These are phyloP conservation scores for Solanum sitiens DNA, from an alignment of 257 asterid genomes.

Conservation along the genomic window DNA sequence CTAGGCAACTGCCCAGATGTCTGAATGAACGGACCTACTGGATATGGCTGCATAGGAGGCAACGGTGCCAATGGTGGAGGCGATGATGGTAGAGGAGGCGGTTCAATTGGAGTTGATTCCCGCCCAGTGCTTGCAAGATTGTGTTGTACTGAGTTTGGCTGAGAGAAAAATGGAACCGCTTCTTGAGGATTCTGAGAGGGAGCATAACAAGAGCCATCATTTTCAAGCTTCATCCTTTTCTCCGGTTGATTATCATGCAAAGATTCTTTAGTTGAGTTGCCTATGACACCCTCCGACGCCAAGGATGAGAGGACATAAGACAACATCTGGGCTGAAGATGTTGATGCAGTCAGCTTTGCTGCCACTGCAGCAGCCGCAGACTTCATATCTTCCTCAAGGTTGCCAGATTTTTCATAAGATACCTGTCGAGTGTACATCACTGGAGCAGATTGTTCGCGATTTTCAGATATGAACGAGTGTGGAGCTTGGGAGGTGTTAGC, in stretches of 20 bases:
- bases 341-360: conserved; percentile 68
- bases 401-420: conserved; percentile 33
- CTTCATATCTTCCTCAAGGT: conserved; percentile 43
- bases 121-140: conserved; percentile 22
- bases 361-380: conserved; percentile 87
- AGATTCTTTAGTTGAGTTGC: conserved; percentile 29
- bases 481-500: conserved; percentile 19
- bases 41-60: conserved; percentile 66
- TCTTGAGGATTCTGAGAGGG: conserved; percentile 36
- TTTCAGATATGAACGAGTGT: conserved; percentile 14
- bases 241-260: conserved; percentile 41
- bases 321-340: conserved; percentile 89
- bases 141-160: conserved; percentile 10
- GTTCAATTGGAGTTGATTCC: conserved; percentile 22
- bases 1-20: conserved; percentile 28
- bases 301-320: conserved; percentile 67
- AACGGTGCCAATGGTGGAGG: conserved; percentile 64
- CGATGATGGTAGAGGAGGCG: conserved; percentile 69
- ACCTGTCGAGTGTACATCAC: conserved; percentile 48
- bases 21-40: conserved; percentile 47
- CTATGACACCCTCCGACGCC: conserved; percentile 76
- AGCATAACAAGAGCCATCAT: conserved; percentile 29
- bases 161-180: conserved; percentile 11
- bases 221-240: conserved; percentile 57
- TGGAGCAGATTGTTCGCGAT: conserved; percentile 44